Evolutionary conservation across 305 asterid genomes (phyloP), one percentile per base, ranked within the genome.

Genomic region (Ajuga reptans): DNA sequence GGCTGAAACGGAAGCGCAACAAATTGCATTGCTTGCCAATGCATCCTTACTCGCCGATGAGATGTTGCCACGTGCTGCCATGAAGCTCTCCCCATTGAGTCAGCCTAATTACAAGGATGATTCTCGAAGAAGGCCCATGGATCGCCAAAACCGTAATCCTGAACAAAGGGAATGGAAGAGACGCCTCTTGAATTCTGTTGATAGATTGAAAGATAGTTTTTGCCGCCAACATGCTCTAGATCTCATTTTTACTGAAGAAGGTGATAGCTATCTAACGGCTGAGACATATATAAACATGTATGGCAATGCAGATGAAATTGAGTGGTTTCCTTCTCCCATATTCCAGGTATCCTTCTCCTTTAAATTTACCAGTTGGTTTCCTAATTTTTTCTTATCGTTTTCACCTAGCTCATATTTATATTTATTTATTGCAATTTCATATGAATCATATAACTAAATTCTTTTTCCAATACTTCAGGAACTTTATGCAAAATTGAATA

Each of bases 131-230:
- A 85, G 92, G 82, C 83, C 88, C 64, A 62, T 84, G 50, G 97
- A 90, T 57, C 87, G 97, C 79, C 99, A 90, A 78, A 91, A 82
- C 59, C 97, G 96, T 57, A 85, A 89, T 66, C 99, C 96, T 55
- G 99, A 93, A 83, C 99, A 87, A 76, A 89, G 96, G 84, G 99
- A 93, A 75, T 93, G 97, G 97, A 93, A 85, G 83, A 89, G 79
- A 79, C 94, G 92, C 56, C 96, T 93, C 37, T 85, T 82, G 76
- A 80, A 79, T 75, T 83, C 85, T 54, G 92, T 90, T 75, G 99
- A 93, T 76, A 80, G 90, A 77, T 79, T 93, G 77, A 93, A 93
- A 84, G 96, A 93, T 82, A 89, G 96, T 82, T 93, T 93, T 82
- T 93, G 99, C 81, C 95, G 87, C 63, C 97, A 87, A 77, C 99